Evolutionary conservation across 352 stramenopile species (phyloP), one percentile per base, ranked within the genome.

Genomic region (Phytophthora gonapodyides): DNA sequence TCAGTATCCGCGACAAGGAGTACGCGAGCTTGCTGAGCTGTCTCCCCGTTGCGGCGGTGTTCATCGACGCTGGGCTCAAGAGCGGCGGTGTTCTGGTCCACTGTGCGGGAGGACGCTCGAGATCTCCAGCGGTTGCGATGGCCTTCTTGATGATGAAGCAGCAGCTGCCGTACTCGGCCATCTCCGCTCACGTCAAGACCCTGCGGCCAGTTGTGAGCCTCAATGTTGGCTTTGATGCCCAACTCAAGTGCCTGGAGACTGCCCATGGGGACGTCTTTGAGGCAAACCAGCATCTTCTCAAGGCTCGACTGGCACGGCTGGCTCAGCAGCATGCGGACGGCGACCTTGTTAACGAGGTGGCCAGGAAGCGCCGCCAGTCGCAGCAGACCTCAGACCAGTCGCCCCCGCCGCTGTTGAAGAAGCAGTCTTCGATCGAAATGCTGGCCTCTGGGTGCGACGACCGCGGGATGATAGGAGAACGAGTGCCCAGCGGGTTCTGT

Each of bases 1-100:
- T 97, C n/a, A 84, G 80, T 52, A 80, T 97, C 24, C 80, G 91
- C 21, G 91, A 97, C 69, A 96, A 96, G 54, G 89, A 96, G 52
- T 86, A 94, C 52, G 71, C 91, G 2, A 95, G 96, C 46, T 58
- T 97, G 57, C 75, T 97, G 12, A 94, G 88, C 60, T 93, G 80
- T 35, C 67, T 97, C 2, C 88, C 88, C 0, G 54, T 89, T 24
- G 77, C 84, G 2, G 76, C 78, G 7, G 64, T 96, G 1, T 97
- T 97, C 58, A 82, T 97, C 19, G 75, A 93, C 35, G 73, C 78
- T 24, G 89, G 76, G 0, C 54, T 96, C 2, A 61, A 76, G 10
- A 54, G 75, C 21, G 84, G 87, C 27, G 80, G 74, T 5, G 85
- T 97, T 5, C 73, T 97, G 27, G 76, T 97, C 7, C 89, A 97